Evolutionary conservation across 192 early-diverging fungal species (phyloP), one percentile per base, ranked within the genome.

Genomic region (Helicostylum pulchrum): DNA sequence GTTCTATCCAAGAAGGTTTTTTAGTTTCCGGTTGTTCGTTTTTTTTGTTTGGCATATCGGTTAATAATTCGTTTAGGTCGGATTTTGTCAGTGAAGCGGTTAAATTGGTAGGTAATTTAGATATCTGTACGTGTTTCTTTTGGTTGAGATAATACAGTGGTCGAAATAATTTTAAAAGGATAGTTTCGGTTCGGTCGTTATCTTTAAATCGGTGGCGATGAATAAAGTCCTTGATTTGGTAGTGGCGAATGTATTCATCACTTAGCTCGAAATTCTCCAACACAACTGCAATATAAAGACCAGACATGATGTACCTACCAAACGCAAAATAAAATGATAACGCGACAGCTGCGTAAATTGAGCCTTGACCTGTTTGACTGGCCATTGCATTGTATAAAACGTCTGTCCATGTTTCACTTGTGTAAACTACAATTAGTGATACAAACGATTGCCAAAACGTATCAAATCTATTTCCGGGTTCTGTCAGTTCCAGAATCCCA

Each of bases 231-330:
- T 68, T 67, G 57, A 73, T 64, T 43, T 73, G 71, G 42, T 67
- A 62, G 8, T 60, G 32, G 34, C 50, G 62, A 15, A 73, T 85
- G 2, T 75, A 72, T 32, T 74, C 77, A 26, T 85, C 83, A 0
- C 68, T 75, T 11, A 77, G 64, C 54, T 83, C 83, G 73, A 85
- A 85, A 54, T 85, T 85, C 60, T 85, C 83, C 60, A 81, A 67
- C 55, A 85, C 76, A 14, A 85, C 78, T 39, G 81, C 81, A 52
- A 85, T 79, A 9, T 83, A 74, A 66, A 85, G 74, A 45, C 79
- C 83, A 26, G 81, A 60, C 51, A 83, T 57, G 3, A 85, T 75
- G 52, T 78, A 84, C 26, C 81, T 76, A 8, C 78, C 78, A 61
- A 81, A 81, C 31, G 72, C 67, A 60, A 77, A 76, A 19, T 77